These are phyloP conservation scores for Cystobasidium slooffiae DNA, from an alignment of 1,284 basidiomycete genomes.

Conservation along the genomic window DNA sequence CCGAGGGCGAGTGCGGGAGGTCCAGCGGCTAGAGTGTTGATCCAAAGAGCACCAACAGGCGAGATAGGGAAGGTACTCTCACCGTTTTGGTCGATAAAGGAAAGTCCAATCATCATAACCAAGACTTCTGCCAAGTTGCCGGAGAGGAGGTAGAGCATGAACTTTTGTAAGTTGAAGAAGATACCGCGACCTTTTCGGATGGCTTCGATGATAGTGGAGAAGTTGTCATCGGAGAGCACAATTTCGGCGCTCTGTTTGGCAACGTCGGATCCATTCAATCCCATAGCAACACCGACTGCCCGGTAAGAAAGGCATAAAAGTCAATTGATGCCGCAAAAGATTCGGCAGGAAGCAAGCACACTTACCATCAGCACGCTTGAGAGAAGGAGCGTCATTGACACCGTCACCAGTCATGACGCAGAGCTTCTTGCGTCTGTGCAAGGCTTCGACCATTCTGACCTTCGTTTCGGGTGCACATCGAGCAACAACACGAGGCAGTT, in stretches of 20 bases:
- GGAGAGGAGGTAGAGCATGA: constrained; percentile 53
- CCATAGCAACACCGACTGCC: constrained; percentile 66
- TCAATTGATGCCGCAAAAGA: not conserved
- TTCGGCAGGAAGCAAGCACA: not conserved
- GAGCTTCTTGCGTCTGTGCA: constrained; percentile 60
- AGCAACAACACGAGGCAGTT: constrained; percentile 66
- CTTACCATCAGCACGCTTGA: constrained; percentile 64
- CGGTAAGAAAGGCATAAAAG: constrained; percentile 17
- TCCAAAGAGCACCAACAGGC: constrained; percentile 69
- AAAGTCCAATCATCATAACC: constrained; percentile 65
- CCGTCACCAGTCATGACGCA: constrained; percentile 58
- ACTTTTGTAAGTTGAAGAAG: constrained; percentile 60
- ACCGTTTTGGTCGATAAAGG: constrained; percentile 66
- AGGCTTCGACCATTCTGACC: constrained; percentile 65
- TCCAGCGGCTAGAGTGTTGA: constrained; percentile 41
- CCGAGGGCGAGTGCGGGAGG: constrained; percentile 65
- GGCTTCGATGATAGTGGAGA: constrained; percentile 70
- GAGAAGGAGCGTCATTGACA: constrained; percentile 66
- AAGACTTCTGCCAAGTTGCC: constrained; percentile 67
- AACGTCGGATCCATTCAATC: constrained; percentile 69
- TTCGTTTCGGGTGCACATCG: constrained; percentile 62
- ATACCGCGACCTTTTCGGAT: constrained; percentile 68
- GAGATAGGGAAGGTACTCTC: constrained; percentile 70
- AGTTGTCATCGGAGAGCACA: constrained; percentile 67
- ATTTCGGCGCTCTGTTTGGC: constrained; percentile 63